Percentiles rank a stretch among this genome's conserved stretches.
These are phyloP conservation scores for Plectranthus barbatus DNA, from an alignment of 257 asterid species.

Conservation along the genomic window DNA sequence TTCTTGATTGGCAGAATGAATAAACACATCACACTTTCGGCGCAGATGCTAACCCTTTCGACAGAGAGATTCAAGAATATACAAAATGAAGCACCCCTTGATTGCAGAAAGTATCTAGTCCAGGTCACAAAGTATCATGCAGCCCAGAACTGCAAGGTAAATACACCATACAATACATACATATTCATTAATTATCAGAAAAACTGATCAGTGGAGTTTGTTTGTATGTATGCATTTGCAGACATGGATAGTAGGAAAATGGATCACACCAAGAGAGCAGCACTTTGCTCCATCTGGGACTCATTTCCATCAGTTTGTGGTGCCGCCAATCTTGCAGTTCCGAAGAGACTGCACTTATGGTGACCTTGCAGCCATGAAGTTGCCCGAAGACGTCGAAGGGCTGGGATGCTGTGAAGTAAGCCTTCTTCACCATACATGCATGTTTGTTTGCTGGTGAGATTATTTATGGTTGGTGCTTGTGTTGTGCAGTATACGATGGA, in stretches of 20 bases:
- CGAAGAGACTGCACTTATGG: slow-evolving; percentile 91
- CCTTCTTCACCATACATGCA: not conserved
- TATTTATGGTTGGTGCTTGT: not conserved
- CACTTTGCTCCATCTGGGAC: slow-evolving; percentile 74
- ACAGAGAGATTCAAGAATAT: slow-evolving; percentile 70
- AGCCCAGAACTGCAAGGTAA: slow-evolving; percentile 75
- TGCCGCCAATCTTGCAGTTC: slow-evolving; percentile 60
- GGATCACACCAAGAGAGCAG: slow-evolving; percentile 85
- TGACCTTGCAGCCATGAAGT: slow-evolving; percentile 83
- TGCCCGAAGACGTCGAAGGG: slow-evolving; percentile 77
- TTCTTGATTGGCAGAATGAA: not conserved
- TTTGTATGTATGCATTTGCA: not conserved
- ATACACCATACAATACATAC: not conserved
- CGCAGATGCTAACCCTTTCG: slow-evolving; percentile 77
- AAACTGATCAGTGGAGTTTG: not conserved
- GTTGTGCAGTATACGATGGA: slow-evolving; percentile 77
- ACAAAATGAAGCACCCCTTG: slow-evolving; percentile 67
- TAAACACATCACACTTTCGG: too few species aligned
- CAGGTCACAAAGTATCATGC: slow-evolving; percentile 87
- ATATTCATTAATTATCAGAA: not conserved
- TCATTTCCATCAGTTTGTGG: slow-evolving; percentile 90
- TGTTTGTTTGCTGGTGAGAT: not conserved
- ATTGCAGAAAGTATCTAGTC: slow-evolving; percentile 48
- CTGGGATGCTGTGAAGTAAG: slow-evolving; percentile 66
- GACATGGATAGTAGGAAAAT: slow-evolving; percentile 93